Evolutionary conservation across 1,139 yeast genomes (phyloP), one percentile per base, ranked within the genome.

Genomic region (Tardiomyces blankii): DNA sequence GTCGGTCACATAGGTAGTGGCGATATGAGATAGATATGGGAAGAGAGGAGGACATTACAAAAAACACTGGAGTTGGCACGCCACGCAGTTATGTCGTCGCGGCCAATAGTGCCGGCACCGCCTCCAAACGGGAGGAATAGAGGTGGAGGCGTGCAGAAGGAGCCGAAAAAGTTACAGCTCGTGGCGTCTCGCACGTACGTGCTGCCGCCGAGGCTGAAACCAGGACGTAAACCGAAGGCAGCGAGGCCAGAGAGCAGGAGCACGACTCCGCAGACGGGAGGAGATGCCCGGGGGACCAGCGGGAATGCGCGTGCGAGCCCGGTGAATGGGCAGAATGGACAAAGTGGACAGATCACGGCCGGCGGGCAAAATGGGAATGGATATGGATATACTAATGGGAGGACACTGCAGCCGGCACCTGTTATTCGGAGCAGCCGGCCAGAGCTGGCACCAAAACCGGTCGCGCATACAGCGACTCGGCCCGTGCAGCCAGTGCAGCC

Each of bases 131-230:
- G n/a, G n/a, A 5, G 35, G 16, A 12, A 5, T 14, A 9, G 35
- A 5, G 35, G 5, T 5, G 16, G 5, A 3, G 35, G 35, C n/a
- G 11, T 13, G 9, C 16, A 12, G 16, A 14, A 30, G 9, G 35
- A 14, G 35, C 35, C 35, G 16, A 12, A 5, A 14, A 16, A 18
- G 18, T 4, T 27, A 16, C 43, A 12, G 19, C 38, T 13, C 3
- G 21, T 41, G 27, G 35, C 35, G 35, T 30, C 35, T 5, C 35
- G 35, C 9, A 11, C 33, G n/a, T 43, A 43, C 21, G 57, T 54
- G 23, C 49, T 56, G 16, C 60, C 60, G 9, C 59, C 57, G 18
- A 48, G 57, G 33, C 60, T 58, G 14, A 56, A 56, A 42, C 60
- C 60, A 11, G 60, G 60, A 13, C 49, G 60, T 14, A 55, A 55